A percentile compares a stretch with the other conserved stretches of the same genome.
Conservation (phyloP, 371 early-diverging fungal genomes). For the Mucor piriformis region DNA sequence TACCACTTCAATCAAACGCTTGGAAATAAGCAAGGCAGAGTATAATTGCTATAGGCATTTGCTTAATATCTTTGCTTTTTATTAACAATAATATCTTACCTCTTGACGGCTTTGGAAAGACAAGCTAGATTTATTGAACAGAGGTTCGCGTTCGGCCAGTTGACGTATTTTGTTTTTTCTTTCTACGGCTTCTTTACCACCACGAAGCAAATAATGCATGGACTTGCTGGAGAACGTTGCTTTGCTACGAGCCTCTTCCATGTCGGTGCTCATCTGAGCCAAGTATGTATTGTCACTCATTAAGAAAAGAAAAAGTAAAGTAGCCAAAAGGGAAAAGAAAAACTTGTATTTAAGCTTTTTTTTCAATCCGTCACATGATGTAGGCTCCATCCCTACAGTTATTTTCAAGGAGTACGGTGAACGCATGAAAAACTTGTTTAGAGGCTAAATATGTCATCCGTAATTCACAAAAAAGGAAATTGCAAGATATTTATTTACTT, state of each 20-base stretch:
- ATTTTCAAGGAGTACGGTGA: too few relatives aligned
- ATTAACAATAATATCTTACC: slow-evolving; percentile 16
- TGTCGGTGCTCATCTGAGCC: slow-evolving; percentile 43
- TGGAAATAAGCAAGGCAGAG: slow-evolving; percentile 30
- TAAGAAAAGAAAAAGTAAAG: background rate
- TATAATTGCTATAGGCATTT: slow-evolving; percentile 32
- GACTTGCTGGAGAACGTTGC: slow-evolving; percentile 42
- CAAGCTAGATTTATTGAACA: slow-evolving; percentile 36
- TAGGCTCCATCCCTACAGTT: too few relatives aligned
- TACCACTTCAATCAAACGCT: slow-evolving; percentile 39
- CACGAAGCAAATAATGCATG: slow-evolving; percentile 45
- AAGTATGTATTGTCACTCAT: slow-evolving; percentile 35
- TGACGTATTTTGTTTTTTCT: slow-evolving; percentile 35
- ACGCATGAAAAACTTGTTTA: background rate
- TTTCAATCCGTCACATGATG: background rate
- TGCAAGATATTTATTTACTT: slow-evolving; percentile 3
- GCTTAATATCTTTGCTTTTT: too few relatives aligned
- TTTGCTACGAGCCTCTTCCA: slow-evolving; percentile 52
- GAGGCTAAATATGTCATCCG: too few relatives aligned
- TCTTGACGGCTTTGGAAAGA: slow-evolving; percentile 44
- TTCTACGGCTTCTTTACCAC: slow-evolving; percentile 34
- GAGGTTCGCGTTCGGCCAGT: slow-evolving; percentile 50
- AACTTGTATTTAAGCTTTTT: background rate
- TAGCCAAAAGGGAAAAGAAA: slow-evolving; percentile 3
- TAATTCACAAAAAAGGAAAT: background rate